phyloP scores from a whole-genome alignment of 257 asterid genomes.

The Solanum dulcamara region DNA sequence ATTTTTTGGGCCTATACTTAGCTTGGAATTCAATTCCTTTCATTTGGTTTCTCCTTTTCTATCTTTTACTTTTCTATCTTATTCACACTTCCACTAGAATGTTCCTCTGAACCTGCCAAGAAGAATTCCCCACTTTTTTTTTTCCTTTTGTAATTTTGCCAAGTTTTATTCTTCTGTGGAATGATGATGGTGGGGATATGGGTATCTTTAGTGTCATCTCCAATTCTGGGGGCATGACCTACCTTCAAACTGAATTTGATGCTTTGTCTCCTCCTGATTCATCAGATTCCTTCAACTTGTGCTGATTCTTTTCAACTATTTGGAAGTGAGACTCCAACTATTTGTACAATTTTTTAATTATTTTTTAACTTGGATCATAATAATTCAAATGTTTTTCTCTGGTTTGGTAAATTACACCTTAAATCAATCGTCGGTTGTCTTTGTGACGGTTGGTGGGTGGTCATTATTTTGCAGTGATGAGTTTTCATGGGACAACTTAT shows the following conservation, averaged over 20 bases:
- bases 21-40: conserved; percentile 43
- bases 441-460: background rate
- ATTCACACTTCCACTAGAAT: conserved; percentile 22
- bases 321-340: conserved; percentile 29
- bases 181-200: conserved; percentile 14
- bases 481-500: background rate
- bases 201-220: conserved; percentile 25
- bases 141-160: conserved; percentile 7
- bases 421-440: background rate
- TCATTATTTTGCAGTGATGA: background rate
- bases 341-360: background rate
- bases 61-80: background rate
- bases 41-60: background rate
- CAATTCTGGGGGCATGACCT: conserved; percentile 27
- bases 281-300: conserved; percentile 45
- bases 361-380: background rate
- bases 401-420: background rate
- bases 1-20: conserved; percentile 19
- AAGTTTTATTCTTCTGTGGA: conserved; percentile 13
- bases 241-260: conserved; percentile 39
- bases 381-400: background rate
- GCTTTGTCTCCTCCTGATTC: conserved; percentile 48
- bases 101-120: conserved; percentile 20
- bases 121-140: background rate
- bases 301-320: conserved; percentile 43